Base-by-base conservation (phyloP, 1,139 yeast genomes). In the Torulaspora globosa region DNA sequence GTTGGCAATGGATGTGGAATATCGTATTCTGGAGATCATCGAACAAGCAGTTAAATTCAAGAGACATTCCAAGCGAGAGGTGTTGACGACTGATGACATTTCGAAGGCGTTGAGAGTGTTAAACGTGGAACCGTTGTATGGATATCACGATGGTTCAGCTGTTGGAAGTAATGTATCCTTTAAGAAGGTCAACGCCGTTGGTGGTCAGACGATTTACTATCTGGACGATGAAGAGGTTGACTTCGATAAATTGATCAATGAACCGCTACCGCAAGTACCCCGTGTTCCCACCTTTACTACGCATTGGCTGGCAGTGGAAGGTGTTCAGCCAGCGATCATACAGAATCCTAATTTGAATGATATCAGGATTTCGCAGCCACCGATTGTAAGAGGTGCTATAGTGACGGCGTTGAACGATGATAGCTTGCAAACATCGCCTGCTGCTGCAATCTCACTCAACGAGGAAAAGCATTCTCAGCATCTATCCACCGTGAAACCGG, bases 251-350 rank as follows among this genome's bases (percentile, higher is more conserved):
- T 74, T 94, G 52, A 86, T 94, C 57, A 90, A 92, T 64, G 95
- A 86, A 64, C 97, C 96, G 33, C 72, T 94, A 51, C 99, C 99
- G 5, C 87, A 85, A 60, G 96, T 94, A 2, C 98, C 99, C 3
- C 76, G 97, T 49, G 83, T 85, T 49, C 82, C 95, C 1, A 82
- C 96, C 0, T 90, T 86, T 64, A 88, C 97, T 0, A 96, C 97
- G 1, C 99, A 94, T 66, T 94, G 99, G 98, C 74, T 94, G 34
- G 97, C 98, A 0, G 87, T 94, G 48, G 99, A 94, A 68, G 99
- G 99, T 44, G 96, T 94, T 3, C 99, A 94, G 63, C 98, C 99
- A 1, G 84, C 94, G 43, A 92, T 94, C 47, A 95, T 97, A 1
- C 98, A 94, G 68, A 94, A 94, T 68, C 99, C 99, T 29, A 78